A percentile compares a stretch with the other conserved stretches of the same genome.
Evolutionary conservation across 1,284 basidiomycete species (phyloP).

Genomic region (Fistulinella cinereoalba): DNA sequence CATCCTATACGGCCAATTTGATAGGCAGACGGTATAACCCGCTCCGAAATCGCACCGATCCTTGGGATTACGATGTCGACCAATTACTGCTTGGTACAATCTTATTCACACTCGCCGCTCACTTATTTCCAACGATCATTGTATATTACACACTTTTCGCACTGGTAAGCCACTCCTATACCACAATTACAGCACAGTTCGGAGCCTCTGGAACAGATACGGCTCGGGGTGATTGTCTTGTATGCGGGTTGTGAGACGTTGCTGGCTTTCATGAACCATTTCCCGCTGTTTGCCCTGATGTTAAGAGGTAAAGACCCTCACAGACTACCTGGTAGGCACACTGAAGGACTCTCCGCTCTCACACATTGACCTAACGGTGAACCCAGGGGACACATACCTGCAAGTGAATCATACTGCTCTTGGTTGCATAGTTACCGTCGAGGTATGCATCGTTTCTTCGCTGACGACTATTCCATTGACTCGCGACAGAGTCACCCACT

Average conservation of each 20-base stretch:
- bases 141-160: constrained; percentile 86
- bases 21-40: constrained; percentile 85
- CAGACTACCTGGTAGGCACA: constrained; percentile 68
- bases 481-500: constrained; percentile 37
- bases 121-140: constrained; percentile 87
- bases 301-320: constrained; percentile 83
- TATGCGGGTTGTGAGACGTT: constrained; percentile 63
- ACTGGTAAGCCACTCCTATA: constrained; percentile 46
- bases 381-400: constrained; percentile 36
- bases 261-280: constrained; percentile 81
- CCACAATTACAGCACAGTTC: background rate
- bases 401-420: constrained; percentile 13
- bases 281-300: constrained; percentile 88
- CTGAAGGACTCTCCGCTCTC: background rate
- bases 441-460: constrained; percentile 14
- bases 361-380: background rate
- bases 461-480: constrained; percentile 4
- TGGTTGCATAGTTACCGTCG: constrained; percentile 20
- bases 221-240: constrained; percentile 55
- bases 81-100: constrained; percentile 94
- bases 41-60: constrained; percentile 79
- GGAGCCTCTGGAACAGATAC: constrained; percentile 45
- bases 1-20: background rate
- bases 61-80: constrained; percentile 90
- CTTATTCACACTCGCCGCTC: constrained; percentile 88